Conservation (phyloP, 2,329 filamentous ascomycete species). For the Botryotinia globosa region DNA sequence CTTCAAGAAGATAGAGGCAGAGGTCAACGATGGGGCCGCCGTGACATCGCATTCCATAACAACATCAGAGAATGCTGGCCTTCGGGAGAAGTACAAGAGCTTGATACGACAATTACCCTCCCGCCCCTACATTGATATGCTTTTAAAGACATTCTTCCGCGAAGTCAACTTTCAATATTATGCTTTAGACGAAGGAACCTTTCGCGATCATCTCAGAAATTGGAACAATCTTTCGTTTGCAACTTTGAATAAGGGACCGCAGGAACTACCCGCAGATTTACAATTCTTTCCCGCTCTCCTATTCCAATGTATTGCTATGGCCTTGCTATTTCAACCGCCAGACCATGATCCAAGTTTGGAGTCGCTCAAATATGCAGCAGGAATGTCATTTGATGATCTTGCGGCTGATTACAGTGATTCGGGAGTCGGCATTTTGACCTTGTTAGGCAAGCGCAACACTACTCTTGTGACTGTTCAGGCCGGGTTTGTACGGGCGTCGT, state of each 20-base stretch:
- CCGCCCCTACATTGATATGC: constrained; percentile 52
- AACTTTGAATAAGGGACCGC: constrained; percentile 49
- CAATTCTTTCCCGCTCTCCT: constrained; percentile 58
- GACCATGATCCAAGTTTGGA: constrained; percentile 50
- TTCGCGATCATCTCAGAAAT: constrained; percentile 49
- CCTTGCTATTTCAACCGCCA: constrained; percentile 52
- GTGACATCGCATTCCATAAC: constrained; percentile 26
- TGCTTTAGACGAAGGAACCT: constrained; percentile 52
- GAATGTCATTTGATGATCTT: constrained; percentile 59
- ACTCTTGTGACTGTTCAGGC: constrained; percentile 56
- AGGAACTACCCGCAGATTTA: constrained; percentile 50
- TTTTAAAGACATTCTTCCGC: constrained; percentile 54
- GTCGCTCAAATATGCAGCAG: constrained; percentile 55
- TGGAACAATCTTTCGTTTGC: constrained; percentile 56
- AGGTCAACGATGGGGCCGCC: constrained; percentile 34
- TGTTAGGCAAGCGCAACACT: constrained; percentile 57
- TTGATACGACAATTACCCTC: constrained; percentile 57
- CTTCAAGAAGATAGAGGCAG: constrained; percentile 53
- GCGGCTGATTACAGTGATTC: constrained; percentile 60
- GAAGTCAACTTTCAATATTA: constrained; percentile 60
- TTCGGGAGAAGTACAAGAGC: constrained; percentile 57
- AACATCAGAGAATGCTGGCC: constrained; percentile 42
- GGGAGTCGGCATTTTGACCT: constrained; percentile 50
- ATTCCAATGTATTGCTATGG: constrained; percentile 56
- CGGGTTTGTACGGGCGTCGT: constrained; percentile 54